A percentile compares a stretch with the other conserved stretches of the same genome.
Conservation (phyloP, 768 basidiomycete genomes). For the Termitomyces heimii region DNA sequence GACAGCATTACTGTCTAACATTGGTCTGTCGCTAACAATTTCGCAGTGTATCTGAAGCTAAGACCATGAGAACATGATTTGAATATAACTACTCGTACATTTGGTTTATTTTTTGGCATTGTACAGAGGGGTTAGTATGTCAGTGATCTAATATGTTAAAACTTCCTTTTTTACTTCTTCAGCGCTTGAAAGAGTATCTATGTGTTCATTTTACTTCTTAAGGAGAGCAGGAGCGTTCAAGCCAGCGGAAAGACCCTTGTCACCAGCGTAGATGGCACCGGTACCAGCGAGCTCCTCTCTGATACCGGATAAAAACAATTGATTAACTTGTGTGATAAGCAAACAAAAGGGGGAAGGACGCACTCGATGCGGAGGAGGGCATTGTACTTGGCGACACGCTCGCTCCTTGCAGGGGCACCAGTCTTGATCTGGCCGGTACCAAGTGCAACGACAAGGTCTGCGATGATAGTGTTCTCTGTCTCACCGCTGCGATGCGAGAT, state of each 20-base stretch:
- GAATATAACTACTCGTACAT: background rate
- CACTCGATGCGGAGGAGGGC: conserved; percentile 85
- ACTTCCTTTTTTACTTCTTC: conserved; percentile 6
- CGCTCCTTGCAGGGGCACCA: conserved; percentile 91
- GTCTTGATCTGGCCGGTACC: conserved; percentile 97
- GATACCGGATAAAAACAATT: conserved; percentile 4
- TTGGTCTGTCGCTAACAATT: too few relatives aligned
- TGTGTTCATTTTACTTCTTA: conserved; percentile 43
- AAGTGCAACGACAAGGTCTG: conserved; percentile 92
- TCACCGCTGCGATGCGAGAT: conserved; percentile 98
- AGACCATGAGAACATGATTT: background rate
- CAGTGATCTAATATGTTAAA: conserved; percentile 4
- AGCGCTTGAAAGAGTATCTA: conserved; percentile 9
- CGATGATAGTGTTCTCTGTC: conserved; percentile 96
- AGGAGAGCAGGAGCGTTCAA: conserved; percentile 63
- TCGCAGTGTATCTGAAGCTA: too few relatives aligned
- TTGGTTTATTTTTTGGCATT: background rate
- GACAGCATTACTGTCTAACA: background rate
- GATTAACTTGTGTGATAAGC: conserved; percentile 3
- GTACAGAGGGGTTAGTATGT: conserved; percentile 7
- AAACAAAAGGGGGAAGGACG: conserved; percentile 22
- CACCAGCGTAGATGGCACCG: conserved; percentile 69
- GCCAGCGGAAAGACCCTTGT: conserved; percentile 76
- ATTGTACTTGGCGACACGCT: conserved; percentile 97
- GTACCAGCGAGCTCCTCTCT: conserved; percentile 73